Conservation (phyloP, 805 yeast species). For the Zygosaccharomyces lentus region DNA sequence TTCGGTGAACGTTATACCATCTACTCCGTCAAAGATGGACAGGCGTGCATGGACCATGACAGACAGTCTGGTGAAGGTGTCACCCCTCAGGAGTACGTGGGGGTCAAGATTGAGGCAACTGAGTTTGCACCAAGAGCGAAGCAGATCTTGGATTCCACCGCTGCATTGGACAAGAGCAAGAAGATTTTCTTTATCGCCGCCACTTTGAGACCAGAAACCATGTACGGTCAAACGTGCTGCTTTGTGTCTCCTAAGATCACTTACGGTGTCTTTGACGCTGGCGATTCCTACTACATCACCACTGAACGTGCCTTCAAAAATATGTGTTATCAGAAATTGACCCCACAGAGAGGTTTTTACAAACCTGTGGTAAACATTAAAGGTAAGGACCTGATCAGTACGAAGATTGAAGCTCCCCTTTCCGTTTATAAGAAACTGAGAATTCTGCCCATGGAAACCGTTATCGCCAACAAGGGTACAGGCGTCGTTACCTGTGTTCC, state of each 20-base stretch:
- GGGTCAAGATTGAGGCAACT: conserved; percentile 77
- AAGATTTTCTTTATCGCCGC: conserved; percentile 87
- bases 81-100: conserved; percentile 93
- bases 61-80: conserved; percentile 97
- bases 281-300: conserved; percentile 69
- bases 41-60: conserved; percentile 99
- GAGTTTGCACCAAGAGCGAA: conserved; percentile 48
- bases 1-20: conserved; percentile 98
- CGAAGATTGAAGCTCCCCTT: conserved; percentile 81
- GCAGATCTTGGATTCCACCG: conserved; percentile 29
- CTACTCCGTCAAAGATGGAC: conserved; percentile 96
- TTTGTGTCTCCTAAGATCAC: conserved; percentile 92
- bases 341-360: conserved; percentile 82
- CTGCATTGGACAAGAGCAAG: conserved; percentile 45
- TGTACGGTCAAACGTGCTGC: conserved; percentile 98
- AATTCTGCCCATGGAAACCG: conserved; percentile 96
- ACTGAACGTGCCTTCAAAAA: conserved; percentile 96
- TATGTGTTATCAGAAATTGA: conserved; percentile 91
- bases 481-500: conserved; percentile 99
- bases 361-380: conserved; percentile 52
- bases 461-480: conserved; percentile 91
- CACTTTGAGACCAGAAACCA: conserved; percentile 96
- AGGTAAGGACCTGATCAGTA: conserved; percentile 78
- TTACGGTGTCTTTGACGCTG: conserved; percentile 88
- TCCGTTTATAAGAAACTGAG: conserved; percentile 65